Base-by-base conservation (phyloP, 495 filamentous ascomycete species). In the Aspergillus diversus region DNA sequence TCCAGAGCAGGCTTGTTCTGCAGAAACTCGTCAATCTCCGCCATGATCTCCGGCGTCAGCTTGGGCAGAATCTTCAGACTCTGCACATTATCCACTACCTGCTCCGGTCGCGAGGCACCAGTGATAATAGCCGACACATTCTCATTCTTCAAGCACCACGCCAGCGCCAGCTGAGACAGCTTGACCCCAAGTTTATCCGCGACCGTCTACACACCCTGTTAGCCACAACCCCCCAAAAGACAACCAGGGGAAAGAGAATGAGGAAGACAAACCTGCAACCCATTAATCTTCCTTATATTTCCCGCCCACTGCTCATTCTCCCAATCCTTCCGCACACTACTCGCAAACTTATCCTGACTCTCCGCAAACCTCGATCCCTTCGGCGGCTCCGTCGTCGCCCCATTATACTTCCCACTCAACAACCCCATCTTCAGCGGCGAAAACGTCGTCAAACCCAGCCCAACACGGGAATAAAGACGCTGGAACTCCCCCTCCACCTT, bases 351-450 rank as follows among this genome's bases (percentile, higher is more conserved):
- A 59, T 79, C 76, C 12, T 78, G 68, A 15, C 74, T 73, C 60
- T 79, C 74, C 0, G 77, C 76, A 33, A 81, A 67, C 6, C 79
- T 66, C 4, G 77, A 79, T 0, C 75, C 80, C 3, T 70, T 66
- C 5, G 68, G 71, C 42, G 76, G 78, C 33, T 69, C 68, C 16
- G 66, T 64, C 12, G 72, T 55, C 16, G 62, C 84, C 57, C 88
- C 77, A 72, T 90, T 90, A 74, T 96, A 94, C 76, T 94, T 96
- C 5, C 91, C 92, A 0, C 89, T 91, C 60, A 95, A 77, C 55
- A 95, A 75, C 9, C 92, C 92, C 57, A 83, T 81, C 67, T 88
- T 86, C 54, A 96, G 72, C 2, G 92, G 91, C 7, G 83, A 88
- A 74, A 89, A 94, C 21, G 86, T 84, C 7, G 92, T 93, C 59